These are phyloP conservation scores for Pseudomicrostroma phylloplanum DNA, from an alignment of 1,284 basidiomycete genomes.

Conservation along the genomic window DNA sequence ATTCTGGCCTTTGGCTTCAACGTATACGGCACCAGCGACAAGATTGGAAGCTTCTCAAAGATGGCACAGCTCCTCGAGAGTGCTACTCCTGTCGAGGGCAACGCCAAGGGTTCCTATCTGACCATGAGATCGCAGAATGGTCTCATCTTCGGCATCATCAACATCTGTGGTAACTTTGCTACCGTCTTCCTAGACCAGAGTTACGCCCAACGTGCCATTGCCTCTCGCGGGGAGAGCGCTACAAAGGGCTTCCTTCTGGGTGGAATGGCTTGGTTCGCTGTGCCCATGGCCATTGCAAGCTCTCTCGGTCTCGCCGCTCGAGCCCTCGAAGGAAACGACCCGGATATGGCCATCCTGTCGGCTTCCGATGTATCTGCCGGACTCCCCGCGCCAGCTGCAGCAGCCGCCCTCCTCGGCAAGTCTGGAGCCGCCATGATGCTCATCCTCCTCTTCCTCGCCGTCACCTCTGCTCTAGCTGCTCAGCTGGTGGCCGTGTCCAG, in stretches of 20 bases:
- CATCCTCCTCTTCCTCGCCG: constrained; percentile 60
- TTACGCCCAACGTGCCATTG: constrained; percentile 73
- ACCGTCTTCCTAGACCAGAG: constrained; percentile 64
- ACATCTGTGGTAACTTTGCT: constrained; percentile 54
- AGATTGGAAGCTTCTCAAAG: constrained; percentile 31
- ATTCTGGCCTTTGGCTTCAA: constrained; percentile 58
- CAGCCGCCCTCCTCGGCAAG: constrained; percentile 69
- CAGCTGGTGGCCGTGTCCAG: constrained; percentile 76
- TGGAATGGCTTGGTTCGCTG: constrained; percentile 67
- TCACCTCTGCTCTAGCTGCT: constrained; percentile 78
- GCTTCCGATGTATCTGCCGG: constrained; percentile 35
- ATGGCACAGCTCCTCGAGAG: constrained; percentile 56
- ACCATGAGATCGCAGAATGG: constrained; percentile 76
- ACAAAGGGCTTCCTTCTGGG: constrained; percentile 83
- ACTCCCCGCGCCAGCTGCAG: constrained; percentile 50
- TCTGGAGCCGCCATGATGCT: constrained; percentile 68
- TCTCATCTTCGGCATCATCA: constrained; percentile 80
- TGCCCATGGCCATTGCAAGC: constrained; percentile 61
- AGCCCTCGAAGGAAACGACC: constrained; percentile 51
- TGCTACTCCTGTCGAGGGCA: constrained; percentile 57
- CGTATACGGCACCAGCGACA: constrained; percentile 62
- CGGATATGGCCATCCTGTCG: constrained; percentile 31
- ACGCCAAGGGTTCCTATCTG: constrained; percentile 62
- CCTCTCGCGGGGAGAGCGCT: constrained; percentile 70
- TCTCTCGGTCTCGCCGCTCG: constrained; percentile 59